Base-by-base conservation (phyloP, 106 monocot genomes). In the Vanilla planifolia region DNA sequence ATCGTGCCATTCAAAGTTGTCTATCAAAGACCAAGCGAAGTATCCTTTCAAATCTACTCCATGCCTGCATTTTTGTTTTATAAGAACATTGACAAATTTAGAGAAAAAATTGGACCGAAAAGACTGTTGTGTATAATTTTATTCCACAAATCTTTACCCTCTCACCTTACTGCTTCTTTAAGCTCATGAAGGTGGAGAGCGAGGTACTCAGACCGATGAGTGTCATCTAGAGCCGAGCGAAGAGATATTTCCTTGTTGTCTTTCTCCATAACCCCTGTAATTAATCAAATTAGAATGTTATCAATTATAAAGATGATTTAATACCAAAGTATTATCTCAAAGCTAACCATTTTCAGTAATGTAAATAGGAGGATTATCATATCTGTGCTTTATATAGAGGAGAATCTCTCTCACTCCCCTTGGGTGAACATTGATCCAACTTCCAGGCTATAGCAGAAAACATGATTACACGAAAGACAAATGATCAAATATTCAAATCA, bases 21-120 rank as follows among this genome's bases (percentile, higher is more conserved):
- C 80, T 26, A 75, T 17, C 33, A 80, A 37, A 6, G 80, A 71
- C 80, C 80, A 80, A 4, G 75, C 71, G 63, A 80, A 78, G 59
- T 72, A 71, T 8, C 72, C 72, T 52, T 59, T 72, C 45, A 73
- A 57, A 30, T 78, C 58, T 5, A 73, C 78, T 22, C 78, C 78
- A 13, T 33, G 60, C 53, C 61, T 72, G 19, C 41, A 42, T 8
- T 55, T 55, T 55, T 15, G 5, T 16, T 45, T 15, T 15, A 10
- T 37, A 37, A 37, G 5, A 6, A 37, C 5, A 37, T n/a, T n/a
- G n/a, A n/a, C n/a, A n/a, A n/a, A n/a, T n/a, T n/a, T n/a, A n/a
- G n/a, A n/a, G n/a, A n/a, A 10, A 37, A 37, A 37, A n/a, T n/a
- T n/a, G n/a, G n/a, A n/a, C n/a, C n/a, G n/a, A n/a, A n/a, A n/a